These are phyloP conservation scores for Trebouxia sp. DNA, from an alignment of 139 green algal genomes.

Conservation along the genomic window DNA sequence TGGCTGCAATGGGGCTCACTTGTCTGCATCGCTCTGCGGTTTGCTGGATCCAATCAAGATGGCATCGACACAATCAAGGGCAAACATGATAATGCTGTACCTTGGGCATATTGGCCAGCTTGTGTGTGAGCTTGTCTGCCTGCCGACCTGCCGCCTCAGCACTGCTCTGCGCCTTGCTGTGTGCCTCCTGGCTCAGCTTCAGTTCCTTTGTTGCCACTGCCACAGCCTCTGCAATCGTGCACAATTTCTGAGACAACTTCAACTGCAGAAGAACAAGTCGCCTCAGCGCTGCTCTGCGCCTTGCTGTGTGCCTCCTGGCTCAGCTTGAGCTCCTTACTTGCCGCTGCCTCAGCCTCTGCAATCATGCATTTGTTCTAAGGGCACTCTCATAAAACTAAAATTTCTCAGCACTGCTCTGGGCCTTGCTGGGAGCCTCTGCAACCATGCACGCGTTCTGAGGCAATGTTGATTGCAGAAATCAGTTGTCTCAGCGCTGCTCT, in stretches of 20 bases:
- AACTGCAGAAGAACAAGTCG: not conserved
- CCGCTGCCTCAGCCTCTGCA: not conserved
- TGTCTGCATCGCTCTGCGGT: too few species aligned
- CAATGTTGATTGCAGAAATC: not conserved
- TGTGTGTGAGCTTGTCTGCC: constrained; percentile 35
- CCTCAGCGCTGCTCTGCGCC: not conserved
- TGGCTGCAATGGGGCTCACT: too few species aligned
- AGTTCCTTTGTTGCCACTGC: constrained; percentile 28
- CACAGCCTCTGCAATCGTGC: not conserved
- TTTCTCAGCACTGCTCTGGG: not conserved
- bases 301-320: constrained; percentile 25
- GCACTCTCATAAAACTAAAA: too few species aligned
- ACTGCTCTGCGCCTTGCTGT: not conserved
- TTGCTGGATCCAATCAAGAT: too few species aligned
- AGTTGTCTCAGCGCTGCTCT: not conserved
- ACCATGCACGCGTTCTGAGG: not conserved
- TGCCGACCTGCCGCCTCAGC: constrained; percentile 5
- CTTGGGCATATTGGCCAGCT: constrained; percentile 30
- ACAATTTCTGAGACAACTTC: not conserved
- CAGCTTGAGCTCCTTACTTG: constrained; percentile 23
- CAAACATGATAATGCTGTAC: too few species aligned
- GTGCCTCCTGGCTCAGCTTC: constrained; percentile 13
- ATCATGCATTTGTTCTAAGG: too few species aligned
- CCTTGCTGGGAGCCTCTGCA: too few species aligned
- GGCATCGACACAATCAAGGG: too few species aligned